A percentile compares a stretch with the other conserved stretches of the same genome.
Evolutionary conservation across 768 basidiomycete genomes (phyloP).

Genomic region (Lactarius trivialis): DNA sequence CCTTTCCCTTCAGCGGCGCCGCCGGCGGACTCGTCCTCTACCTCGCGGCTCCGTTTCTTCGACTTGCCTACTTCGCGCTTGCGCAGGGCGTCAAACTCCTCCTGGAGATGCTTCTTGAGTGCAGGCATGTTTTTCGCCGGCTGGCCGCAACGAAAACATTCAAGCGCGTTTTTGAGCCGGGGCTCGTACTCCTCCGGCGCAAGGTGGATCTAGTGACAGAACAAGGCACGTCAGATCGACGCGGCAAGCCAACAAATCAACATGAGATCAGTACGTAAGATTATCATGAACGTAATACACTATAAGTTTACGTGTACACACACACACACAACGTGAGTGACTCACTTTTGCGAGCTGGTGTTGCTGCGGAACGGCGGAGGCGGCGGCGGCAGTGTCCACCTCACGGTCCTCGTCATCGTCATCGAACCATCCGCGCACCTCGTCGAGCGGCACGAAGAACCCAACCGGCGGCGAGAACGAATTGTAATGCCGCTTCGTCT

Average conservation of each 20-base stretch:
- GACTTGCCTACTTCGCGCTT: conserved; percentile 13
- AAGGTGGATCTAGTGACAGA: conserved; percentile 28
- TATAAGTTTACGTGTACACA: background rate
- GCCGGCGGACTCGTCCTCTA: background rate
- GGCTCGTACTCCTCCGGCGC: conserved; percentile 51
- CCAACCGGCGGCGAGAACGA: conserved; percentile 81
- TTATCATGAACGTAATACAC: too few relatives aligned
- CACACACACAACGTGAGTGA: conserved; percentile 2
- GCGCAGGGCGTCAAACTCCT: conserved; percentile 50
- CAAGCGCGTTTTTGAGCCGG: conserved; percentile 58
- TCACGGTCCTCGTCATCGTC: background rate
- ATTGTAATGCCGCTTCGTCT: conserved; percentile 88
- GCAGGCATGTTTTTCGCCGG: conserved; percentile 64
- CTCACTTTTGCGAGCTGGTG: conserved; percentile 48
- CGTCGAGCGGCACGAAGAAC: conserved; percentile 73
- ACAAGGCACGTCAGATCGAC: background rate
- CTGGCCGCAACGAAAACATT: conserved; percentile 64
- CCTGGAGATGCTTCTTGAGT: conserved; percentile 68
- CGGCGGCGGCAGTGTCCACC: too few relatives aligned
- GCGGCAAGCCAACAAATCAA: background rate
- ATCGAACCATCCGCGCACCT: conserved; percentile 72
- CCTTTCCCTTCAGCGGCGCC: background rate
- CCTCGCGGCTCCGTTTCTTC: conserved; percentile 12
- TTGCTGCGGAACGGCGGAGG: conserved; percentile 35
- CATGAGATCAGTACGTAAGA: background rate